Conservation (phyloP, 2,329 filamentous ascomycete species). For the Tolypocladium pustulatum region DNA sequence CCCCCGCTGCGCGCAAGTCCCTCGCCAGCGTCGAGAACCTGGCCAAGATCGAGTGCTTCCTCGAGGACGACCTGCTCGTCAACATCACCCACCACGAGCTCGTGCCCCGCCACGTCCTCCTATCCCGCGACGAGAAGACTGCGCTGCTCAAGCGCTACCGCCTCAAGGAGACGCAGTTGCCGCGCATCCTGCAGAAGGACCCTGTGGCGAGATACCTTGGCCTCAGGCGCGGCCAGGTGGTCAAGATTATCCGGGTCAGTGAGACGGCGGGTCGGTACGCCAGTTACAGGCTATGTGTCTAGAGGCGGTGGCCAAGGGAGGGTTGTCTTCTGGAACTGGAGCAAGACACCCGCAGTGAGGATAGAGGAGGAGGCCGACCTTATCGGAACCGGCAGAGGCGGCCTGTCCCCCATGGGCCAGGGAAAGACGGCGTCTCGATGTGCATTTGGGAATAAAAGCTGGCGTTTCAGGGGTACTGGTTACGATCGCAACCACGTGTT, state of each 20-base stretch:
- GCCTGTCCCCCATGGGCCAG: neutral
- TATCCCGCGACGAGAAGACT: constrained; percentile 82
- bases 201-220: constrained; percentile 89
- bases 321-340: neutral
- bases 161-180: constrained; percentile 94
- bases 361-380: neutral
- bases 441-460: constrained; percentile 3
- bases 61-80: constrained; percentile 89
- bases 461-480: constrained; percentile 5
- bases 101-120: constrained; percentile 83
- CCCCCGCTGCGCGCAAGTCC: constrained; percentile 77
- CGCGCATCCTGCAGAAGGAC: constrained; percentile 81
- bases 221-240: constrained; percentile 81
- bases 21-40: constrained; percentile 66
- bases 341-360: neutral
- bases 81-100: constrained; percentile 98
- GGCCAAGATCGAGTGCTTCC: constrained; percentile 85
- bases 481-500: neutral
- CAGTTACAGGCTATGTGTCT: constrained; percentile 72
- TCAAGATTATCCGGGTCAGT: constrained; percentile 94
- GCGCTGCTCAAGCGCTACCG: constrained; percentile 82
- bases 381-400: neutral
- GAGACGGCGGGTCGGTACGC: constrained; percentile 96
- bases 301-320: neutral
- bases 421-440: neutral